A percentile compares a stretch with the other conserved stretches of the same genome.
Conservation (phyloP, 106 monocot species). For the Phalaenopsis equestris region DNA sequence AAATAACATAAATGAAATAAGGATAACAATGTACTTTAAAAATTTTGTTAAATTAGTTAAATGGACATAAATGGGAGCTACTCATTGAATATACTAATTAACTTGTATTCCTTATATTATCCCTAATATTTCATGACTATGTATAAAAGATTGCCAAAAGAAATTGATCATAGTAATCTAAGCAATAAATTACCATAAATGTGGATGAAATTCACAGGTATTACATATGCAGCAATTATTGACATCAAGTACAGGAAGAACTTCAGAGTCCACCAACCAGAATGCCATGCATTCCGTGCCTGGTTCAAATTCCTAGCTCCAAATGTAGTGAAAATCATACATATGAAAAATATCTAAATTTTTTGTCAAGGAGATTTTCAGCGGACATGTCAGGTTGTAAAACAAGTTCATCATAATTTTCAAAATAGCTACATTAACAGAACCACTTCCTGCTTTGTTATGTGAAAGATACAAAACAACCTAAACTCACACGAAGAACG, state of each 20-base stretch:
- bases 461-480: constrained; percentile 64
- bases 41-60: no score
- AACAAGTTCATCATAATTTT: not conserved
- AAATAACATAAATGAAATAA: no score
- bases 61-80: no score
- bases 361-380: not conserved
- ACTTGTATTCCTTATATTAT: no score
- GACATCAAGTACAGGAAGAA: constrained; percentile 27
- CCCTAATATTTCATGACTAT: no score
- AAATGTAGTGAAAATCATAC: constrained; percentile 53
- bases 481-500: constrained; percentile 70
- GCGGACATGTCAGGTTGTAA: not conserved
- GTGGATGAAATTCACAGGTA: constrained; percentile 39
- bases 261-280: constrained; percentile 57
- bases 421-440: not conserved
- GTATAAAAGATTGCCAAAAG: no score
- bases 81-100: no score
- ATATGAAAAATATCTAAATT: constrained; percentile 50
- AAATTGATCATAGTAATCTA: no score
- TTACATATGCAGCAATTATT: constrained; percentile 32
- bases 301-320: constrained; percentile 42
- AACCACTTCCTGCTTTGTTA: not conserved
- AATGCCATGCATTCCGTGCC: constrained; percentile 53
- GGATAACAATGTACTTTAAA: no score
- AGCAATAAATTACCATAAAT: constrained; percentile 31